phyloP scores from a whole-genome alignment of 352 stramenopile genomes.

The Phytopythium oedochilum region DNA sequence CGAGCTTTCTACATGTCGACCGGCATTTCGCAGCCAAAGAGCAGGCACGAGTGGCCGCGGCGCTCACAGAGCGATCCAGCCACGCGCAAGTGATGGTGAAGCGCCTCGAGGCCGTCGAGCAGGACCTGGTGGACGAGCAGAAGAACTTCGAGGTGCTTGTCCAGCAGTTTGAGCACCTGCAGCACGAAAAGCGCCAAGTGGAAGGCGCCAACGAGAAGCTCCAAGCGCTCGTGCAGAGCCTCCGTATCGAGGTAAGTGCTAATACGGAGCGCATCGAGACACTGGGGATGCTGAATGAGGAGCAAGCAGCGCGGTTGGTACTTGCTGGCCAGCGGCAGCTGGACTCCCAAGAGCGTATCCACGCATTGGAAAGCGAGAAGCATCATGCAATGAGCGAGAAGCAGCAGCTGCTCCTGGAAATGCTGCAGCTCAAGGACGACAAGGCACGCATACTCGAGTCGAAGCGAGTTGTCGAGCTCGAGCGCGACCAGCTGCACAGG shows the following conservation, averaged over 20 bases:
- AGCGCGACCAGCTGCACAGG: constrained; percentile 15
- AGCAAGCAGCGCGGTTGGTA: background rate
- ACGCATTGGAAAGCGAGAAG: constrained; percentile 18
- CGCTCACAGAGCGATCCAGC: constrained; percentile 17
- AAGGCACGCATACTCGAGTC: constrained; percentile 22
- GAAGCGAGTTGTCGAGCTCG: constrained; percentile 21
- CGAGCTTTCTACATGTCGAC: constrained; percentile 51
- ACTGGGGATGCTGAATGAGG: background rate
- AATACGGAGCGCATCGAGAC: background rate
- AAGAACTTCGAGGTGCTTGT: constrained; percentile 64
- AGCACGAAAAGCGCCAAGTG: constrained; percentile 14
- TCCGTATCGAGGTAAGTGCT: background rate
- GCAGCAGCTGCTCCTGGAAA: constrained; percentile 36
- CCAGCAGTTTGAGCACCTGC: constrained; percentile 44
- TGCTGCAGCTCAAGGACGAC: constrained; percentile 47
- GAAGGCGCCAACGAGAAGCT: background rate
- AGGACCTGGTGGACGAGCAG: constrained; percentile 65
- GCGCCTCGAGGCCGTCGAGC: constrained; percentile 50
- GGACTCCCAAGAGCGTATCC: background rate
- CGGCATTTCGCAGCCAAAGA: constrained; percentile 29
- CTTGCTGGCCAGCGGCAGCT: background rate
- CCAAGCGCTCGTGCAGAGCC: background rate
- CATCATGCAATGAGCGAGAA: constrained; percentile 28
- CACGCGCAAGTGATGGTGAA: constrained; percentile 39
- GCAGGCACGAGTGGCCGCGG: constrained; percentile 17